Base-by-base conservation (phyloP, 1,139 yeast species). In the Saccharomyces hybrid region DNA sequence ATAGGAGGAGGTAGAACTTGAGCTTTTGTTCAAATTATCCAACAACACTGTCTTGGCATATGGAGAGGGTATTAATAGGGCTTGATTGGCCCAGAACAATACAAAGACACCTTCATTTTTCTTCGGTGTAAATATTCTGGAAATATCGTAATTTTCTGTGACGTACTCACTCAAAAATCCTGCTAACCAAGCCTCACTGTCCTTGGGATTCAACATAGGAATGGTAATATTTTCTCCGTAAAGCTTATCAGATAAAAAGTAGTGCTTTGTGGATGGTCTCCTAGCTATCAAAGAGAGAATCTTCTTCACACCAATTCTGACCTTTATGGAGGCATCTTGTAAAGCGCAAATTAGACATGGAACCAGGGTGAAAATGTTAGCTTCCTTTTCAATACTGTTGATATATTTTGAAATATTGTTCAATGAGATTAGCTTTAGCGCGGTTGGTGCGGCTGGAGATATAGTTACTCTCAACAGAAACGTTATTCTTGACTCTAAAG, bases 151-250 rank as follows among this genome's bases (percentile, higher is more conserved):
- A 47, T 70, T 69, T 59, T 82, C 86, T 55, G 81, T 69, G 42
- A 73, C 66, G 54, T 78, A 74, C 51, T 77, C 79, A 13, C 74
- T 70, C 49, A 74, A 63, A 48, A 87, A 69, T 14, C 75, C 68
- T 2, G 73, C 70, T 26, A 82, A 60, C 66, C 90, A 72, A 9
- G 64, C 61, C 44, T 74, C 71, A 4, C 83, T 82, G 65, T 88
- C 95, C 53, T 81, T 79, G 50, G 90, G 86, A 41, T 86, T 75
- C 38, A 89, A 75, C 63, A 85, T 76, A 26, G 86, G 81, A 50
- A 76, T 77, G 58, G 70, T 73, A 52, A 70, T 78, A 29, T 68
- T 75, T 1, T 71, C 66, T 11, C 84, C 86, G 60, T 78, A 82
- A 11, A 82, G 67, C 34, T 72, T 67, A 56, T 72, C 69, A 5